Base-by-base conservation (phyloP, 345 rosid species). In the Carallia brachiata region DNA sequence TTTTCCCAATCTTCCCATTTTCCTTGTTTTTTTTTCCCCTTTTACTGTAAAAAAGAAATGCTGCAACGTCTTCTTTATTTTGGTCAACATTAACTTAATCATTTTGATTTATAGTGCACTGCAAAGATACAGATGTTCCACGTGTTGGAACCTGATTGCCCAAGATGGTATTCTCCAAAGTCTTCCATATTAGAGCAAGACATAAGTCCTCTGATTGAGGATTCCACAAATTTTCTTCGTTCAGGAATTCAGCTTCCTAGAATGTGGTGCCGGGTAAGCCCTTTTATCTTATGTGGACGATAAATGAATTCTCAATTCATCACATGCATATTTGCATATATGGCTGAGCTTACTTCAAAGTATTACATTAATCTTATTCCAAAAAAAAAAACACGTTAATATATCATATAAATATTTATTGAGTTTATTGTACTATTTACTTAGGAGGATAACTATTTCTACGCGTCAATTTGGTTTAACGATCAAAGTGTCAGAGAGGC, bases 401-500 rank as follows among this genome's bases (percentile, higher is more conserved):
- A n/a, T 50, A 4, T 17, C 16, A 30, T 52, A 32, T 8, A 8
- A 1, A 32, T 2, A 5, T 28, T 39, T 8, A 62, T 36, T 47
- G 7, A 4, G 15, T 44, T 7, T 15, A 6, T 47, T 9, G 13
- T 19, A 64, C 23, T 27, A 6, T 19, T 47, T 40, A 2, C 18
- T 4, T n/a, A 72, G 76, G 36, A 10, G n/a, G 48, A 19, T 31
- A 53, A 57, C 62, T 18, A 72, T 16, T 19, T 58, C 4, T 78
- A 75, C 60, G 48, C 59, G 17, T 32, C 34, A 6, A 16, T 53
- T 34, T 78, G 82, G 82, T 66, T 66, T n/a, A 82, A 82, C 52
- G 75, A 76, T 70, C 36, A 57, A 40, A 39, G 23, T n/a, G 82
- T 82, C 12, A 82, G 68, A 68, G 40, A 52, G 7, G 78, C 85